These are phyloP conservation scores for Cordyceps cateniannulata DNA, from an alignment of 2,329 filamentous ascomycete species.

Conservation along the genomic window DNA sequence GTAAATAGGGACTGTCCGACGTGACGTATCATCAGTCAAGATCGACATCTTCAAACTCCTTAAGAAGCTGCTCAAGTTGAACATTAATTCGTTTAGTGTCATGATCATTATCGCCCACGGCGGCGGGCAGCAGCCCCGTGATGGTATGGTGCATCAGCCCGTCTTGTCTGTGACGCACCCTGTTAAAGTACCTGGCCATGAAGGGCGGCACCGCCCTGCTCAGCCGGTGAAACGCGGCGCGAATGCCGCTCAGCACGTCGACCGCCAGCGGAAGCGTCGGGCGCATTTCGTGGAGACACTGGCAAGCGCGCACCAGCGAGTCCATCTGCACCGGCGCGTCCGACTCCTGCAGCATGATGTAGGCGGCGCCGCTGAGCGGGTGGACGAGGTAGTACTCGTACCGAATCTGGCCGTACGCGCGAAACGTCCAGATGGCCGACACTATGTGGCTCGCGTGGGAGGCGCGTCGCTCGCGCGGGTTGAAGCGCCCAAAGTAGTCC, in stretches of 20 bases:
- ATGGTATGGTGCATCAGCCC: background rate
- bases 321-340: background rate
- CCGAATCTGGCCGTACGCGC: background rate
- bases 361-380: background rate
- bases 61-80: background rate
- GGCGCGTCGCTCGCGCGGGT: background rate
- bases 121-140: background rate
- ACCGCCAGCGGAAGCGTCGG: background rate
- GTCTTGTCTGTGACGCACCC: background rate
- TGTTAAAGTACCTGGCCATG: background rate
- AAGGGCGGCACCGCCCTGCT: background rate
- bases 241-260: background rate
- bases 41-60: background rate
- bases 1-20: background rate
- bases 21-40: background rate
- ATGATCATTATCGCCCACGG: background rate
- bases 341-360: background rate
- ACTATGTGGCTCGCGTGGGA: background rate
- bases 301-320: background rate
- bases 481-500: background rate
- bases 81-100: background rate
- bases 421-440: background rate
- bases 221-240: background rate
- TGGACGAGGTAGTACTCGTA: background rate
- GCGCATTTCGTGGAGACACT: background rate